Conservation (phyloP, 2,329 filamentous ascomycete genomes). For the Lasiodiplodia citricola region DNA sequence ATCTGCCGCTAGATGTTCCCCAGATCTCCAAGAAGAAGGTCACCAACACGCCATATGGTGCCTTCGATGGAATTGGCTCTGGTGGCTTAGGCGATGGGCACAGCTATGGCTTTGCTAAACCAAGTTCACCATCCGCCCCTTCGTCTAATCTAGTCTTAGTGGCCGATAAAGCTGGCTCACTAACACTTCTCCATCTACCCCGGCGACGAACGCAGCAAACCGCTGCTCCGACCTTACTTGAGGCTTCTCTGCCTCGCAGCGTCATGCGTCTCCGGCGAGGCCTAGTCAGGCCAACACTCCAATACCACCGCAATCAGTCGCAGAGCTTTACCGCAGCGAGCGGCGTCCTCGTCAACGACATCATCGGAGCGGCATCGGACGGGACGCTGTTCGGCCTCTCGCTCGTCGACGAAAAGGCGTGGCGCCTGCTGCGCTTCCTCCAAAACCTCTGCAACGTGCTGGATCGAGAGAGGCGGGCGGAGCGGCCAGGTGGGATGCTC, state of each 20-base stretch:
- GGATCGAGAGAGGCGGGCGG: conserved; percentile 9
- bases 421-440: conserved; percentile 73
- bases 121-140: neutral
- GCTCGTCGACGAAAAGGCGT: conserved; percentile 66
- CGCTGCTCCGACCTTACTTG: conserved; percentile 45
- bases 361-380: conserved; percentile 57
- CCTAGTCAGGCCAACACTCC: conserved; percentile 43
- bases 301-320: conserved; percentile 30
- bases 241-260: conserved; percentile 48
- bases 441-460: conserved; percentile 63
- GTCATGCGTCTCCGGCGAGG: conserved; percentile 58
- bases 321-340: conserved; percentile 30
- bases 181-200: conserved; percentile 40
- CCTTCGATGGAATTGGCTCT: neutral
- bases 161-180: conserved; percentile 40
- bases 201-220: conserved; percentile 31
- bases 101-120: neutral
- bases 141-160: conserved; percentile 35
- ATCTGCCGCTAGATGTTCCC: conserved; percentile 33
- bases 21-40: neutral
- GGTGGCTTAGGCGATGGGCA: conserved; percentile 1
- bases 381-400: conserved; percentile 64
- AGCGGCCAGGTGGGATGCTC: conserved; percentile 29
- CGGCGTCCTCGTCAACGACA: conserved; percentile 52
- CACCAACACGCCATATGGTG: neutral